phyloP scores from a whole-genome alignment of 2,329 filamentous ascomycete species.

The Fusarium sp. region DNA sequence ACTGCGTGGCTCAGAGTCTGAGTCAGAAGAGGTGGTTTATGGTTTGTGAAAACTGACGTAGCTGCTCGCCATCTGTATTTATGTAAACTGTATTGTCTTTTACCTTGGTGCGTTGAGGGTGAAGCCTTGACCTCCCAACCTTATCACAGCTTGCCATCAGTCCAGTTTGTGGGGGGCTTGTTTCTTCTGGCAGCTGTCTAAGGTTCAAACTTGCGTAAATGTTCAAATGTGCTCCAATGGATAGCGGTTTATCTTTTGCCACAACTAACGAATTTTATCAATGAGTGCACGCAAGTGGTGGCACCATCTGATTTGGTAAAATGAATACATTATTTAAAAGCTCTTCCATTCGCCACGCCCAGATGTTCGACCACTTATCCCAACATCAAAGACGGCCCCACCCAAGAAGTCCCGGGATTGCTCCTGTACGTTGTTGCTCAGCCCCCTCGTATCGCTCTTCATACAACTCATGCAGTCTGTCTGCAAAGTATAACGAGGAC shows the following conservation, averaged over 20 bases:
- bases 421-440: not conserved
- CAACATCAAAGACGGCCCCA: not conserved
- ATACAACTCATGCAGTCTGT: accelerated
- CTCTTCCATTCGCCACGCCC: not conserved
- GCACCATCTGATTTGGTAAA: not conserved
- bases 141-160: not conserved
- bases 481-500: not conserved
- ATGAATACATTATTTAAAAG: not conserved
- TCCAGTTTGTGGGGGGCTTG: not conserved
- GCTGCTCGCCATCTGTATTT: not conserved
- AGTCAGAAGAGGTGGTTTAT: no score
- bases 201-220: not conserved
- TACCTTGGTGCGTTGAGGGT: not conserved
- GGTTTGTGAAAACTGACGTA: no score
- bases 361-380: not conserved
- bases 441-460: no score
- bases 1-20: no score
- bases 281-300: not conserved
- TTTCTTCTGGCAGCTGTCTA: not conserved
- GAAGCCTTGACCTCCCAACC: not conserved
- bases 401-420: not conserved
- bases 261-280: not conserved
- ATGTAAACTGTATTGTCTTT: not conserved
- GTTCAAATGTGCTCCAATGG: not conserved
- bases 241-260: not conserved